phyloP scores from a whole-genome alignment of 2,329 filamentous ascomycete genomes.

The Penicillium capsulatum region DNA sequence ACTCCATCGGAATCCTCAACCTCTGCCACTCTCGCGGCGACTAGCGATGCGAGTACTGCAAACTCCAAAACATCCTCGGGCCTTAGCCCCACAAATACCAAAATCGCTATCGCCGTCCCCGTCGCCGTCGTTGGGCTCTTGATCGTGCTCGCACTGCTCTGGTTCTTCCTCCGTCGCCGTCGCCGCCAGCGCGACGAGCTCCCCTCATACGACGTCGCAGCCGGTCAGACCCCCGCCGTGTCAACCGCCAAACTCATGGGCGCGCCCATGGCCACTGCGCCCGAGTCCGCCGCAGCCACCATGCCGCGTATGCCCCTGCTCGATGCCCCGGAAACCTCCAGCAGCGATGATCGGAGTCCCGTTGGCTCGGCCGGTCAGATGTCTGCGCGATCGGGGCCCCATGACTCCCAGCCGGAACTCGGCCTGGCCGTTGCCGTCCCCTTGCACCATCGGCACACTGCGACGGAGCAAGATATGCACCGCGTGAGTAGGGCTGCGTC shows the following conservation, averaged over 20 bases:
- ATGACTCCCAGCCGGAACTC: constrained; percentile 7
- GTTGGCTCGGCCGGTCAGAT: constrained; percentile 1
- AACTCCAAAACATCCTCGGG: constrained; percentile 4
- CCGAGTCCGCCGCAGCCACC: background rate
- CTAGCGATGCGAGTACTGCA: background rate
- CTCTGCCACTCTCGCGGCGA: background rate
- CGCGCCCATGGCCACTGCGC: background rate
- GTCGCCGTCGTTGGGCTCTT: constrained; percentile 28
- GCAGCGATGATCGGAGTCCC: background rate
- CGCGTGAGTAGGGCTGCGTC: constrained; percentile 8
- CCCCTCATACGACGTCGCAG: constrained; percentile 9
- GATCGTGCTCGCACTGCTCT: constrained; percentile 22
- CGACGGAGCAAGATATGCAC: constrained; percentile 9
- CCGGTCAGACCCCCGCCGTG: constrained; percentile 5
- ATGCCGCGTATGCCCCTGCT: constrained; percentile 7
- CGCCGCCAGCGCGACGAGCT: constrained; percentile 11
- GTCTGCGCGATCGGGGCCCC: background rate
- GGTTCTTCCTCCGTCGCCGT: constrained; percentile 26
- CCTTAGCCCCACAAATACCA: constrained; percentile 19
- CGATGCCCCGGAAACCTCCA: constrained; percentile 2
- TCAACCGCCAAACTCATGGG: constrained; percentile 15
- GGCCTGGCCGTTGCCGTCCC: constrained; percentile 13
- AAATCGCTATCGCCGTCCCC: constrained; percentile 35
- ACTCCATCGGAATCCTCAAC: background rate
- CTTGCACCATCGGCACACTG: constrained; percentile 10